Evolutionary conservation across 2,329 filamentous ascomycete genomes (phyloP).

Genomic region (Cercospora zeae-maydis): DNA sequence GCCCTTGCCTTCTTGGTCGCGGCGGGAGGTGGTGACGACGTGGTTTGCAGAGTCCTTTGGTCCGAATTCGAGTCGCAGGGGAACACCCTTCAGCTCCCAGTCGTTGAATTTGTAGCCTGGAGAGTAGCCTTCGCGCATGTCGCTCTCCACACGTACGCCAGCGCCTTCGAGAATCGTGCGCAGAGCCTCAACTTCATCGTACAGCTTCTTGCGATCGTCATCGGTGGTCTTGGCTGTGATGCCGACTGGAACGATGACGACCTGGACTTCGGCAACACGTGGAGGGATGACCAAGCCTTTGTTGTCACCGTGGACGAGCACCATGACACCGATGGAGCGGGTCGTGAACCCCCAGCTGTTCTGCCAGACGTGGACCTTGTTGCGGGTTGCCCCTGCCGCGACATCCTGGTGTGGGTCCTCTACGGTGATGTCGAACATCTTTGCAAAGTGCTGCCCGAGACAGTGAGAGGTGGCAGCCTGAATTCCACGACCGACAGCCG

Average conservation of each 20-base stretch:
- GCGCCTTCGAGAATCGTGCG: constrained; percentile 65
- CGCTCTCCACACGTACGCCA: constrained; percentile 73
- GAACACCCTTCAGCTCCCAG: constrained; percentile 95
- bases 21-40: constrained; percentile 79
- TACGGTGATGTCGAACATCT: constrained; percentile 98
- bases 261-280: constrained; percentile 79
- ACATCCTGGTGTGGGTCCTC: constrained; percentile 73
- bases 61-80: constrained; percentile 89
- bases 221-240: constrained; percentile 82
- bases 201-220: constrained; percentile 73
- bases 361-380: constrained; percentile 88
- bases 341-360: constrained; percentile 99
- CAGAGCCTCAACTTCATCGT: constrained; percentile 71
- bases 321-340: constrained; percentile 96
- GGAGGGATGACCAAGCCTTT: constrained; percentile 92
- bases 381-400: constrained; percentile 65
- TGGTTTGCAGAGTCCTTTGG: constrained; percentile 87
- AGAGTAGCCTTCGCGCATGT: constrained; percentile 84
- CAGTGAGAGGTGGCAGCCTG: constrained; percentile 94
- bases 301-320: constrained; percentile 96
- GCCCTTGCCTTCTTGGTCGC: constrained; percentile 78
- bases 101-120: constrained; percentile 99
- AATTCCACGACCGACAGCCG: constrained; percentile 90
- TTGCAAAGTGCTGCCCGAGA: constrained; percentile 95
- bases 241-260: constrained; percentile 85